Evolutionary conservation across 768 basidiomycete species (phyloP).

Genomic region (Chlorophyllum brunneum): DNA sequence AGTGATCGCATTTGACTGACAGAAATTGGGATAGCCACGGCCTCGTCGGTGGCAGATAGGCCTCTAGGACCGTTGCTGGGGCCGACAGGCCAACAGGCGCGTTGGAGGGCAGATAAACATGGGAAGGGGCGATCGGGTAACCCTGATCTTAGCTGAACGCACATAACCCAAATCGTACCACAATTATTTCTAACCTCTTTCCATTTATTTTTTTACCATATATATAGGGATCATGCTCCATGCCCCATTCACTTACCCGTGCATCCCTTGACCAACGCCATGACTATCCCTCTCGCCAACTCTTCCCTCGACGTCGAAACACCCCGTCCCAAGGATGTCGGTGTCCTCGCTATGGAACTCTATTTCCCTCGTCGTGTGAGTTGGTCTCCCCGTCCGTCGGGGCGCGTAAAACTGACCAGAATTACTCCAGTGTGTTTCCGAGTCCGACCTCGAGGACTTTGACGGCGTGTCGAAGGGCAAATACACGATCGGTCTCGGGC

Average conservation of each 20-base stretch:
- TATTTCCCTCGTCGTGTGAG: slow-evolving; percentile 91
- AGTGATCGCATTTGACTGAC: not conserved
- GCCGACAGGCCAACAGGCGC: not conserved
- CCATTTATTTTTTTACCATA: slow-evolving; percentile 33
- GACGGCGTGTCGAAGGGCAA: slow-evolving; percentile 94
- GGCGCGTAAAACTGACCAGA: slow-evolving; percentile 11
- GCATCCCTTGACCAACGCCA: slow-evolving; percentile 19
- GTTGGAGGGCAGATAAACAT: not conserved
- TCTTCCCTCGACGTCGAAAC: slow-evolving; percentile 32
- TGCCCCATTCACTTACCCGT: slow-evolving; percentile 13
- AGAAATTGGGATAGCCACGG: not conserved
- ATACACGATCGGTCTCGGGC: slow-evolving; percentile 98
- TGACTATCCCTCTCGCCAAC: slow-evolving; percentile 38
- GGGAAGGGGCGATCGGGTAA: not conserved
- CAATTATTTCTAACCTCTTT: slow-evolving; percentile 32
- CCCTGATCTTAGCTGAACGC: slow-evolving; percentile 15
- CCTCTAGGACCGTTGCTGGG: slow-evolving; percentile 4
- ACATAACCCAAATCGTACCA: slow-evolving; percentile 39
- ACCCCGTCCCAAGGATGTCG: slow-evolving; percentile 86
- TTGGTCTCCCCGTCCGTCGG: slow-evolving; percentile 14
- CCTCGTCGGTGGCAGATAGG: not conserved
- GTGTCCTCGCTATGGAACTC: slow-evolving; percentile 89
- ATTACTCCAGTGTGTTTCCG: slow-evolving; percentile 79
- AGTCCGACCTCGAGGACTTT: slow-evolving; percentile 89
- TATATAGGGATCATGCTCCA: slow-evolving; percentile 26